phyloP scores from a whole-genome alignment of 768 basidiomycete species.

The Phylloporus scabripes region DNA sequence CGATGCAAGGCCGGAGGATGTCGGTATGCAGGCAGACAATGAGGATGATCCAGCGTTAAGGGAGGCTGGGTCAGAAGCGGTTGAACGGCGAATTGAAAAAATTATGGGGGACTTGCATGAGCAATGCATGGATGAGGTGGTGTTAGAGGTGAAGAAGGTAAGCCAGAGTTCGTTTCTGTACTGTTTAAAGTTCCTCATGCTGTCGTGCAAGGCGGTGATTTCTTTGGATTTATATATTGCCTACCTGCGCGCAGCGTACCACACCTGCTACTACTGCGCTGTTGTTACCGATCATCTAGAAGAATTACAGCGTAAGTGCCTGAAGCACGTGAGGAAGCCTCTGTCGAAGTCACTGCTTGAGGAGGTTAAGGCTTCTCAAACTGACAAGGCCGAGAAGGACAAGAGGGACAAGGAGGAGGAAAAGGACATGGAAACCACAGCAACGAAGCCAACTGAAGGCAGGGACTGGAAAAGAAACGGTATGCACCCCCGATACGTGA shows the following conservation, averaged over 20 bases:
- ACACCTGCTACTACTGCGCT: conserved; percentile 98
- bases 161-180: conserved; percentile 18
- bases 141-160: conserved; percentile 69
- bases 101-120: conserved; percentile 65
- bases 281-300: conserved; percentile 90
- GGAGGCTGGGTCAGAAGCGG: conserved; percentile 68
- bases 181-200: conserved; percentile 18
- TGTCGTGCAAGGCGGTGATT: conserved; percentile 54
- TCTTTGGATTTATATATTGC: conserved; percentile 90
- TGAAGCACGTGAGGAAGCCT: conserved; percentile 83
- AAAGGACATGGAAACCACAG: conserved; percentile 34
- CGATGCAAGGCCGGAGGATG: conserved; percentile 27
- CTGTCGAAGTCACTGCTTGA: conserved; percentile 56
- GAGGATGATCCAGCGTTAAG: conserved; percentile 47
- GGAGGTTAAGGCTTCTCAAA: conserved; percentile 54
- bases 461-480: conserved; percentile 64
- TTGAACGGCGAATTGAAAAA: conserved; percentile 78
- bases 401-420: conserved; percentile 42
- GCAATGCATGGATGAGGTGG: conserved; percentile 63
- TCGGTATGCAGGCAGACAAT: conserved; percentile 33
- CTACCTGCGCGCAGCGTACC: conserved; percentile 87
- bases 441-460: conserved; percentile 36
- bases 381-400: conserved; percentile 41
- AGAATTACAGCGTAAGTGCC: conserved; percentile 91
- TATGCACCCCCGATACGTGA: conserved; percentile 28